Conservation (phyloP, 192 early-diverging fungal genomes). For the Backusella tuberculispora region DNA sequence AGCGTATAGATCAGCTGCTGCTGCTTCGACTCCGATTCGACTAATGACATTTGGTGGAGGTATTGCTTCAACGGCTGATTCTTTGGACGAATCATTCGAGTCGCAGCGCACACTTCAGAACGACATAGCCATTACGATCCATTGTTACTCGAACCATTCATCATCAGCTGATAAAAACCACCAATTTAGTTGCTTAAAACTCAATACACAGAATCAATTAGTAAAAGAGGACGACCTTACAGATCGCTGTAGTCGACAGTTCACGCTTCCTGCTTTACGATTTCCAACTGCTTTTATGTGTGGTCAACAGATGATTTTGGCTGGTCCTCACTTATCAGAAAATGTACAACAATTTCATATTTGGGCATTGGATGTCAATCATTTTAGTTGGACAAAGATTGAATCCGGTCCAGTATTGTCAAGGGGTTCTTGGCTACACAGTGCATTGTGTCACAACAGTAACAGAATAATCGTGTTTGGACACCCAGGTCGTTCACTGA, state of each 20-base stretch:
- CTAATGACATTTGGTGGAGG: not conserved
- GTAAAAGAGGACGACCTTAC: slow-evolving; percentile 67
- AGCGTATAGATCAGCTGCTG: slow-evolving; percentile 74
- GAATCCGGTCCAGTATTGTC: slow-evolving; percentile 68
- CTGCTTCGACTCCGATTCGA: slow-evolving; percentile 47
- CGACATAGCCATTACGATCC: slow-evolving; percentile 26
- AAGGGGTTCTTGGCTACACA: slow-evolving; percentile 76
- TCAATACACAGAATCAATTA: slow-evolving; percentile 50
- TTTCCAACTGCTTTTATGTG: slow-evolving; percentile 72
- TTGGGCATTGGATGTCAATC: slow-evolving; percentile 67
- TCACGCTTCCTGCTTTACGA: slow-evolving; percentile 69
- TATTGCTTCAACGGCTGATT: not conserved
- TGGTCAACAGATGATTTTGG: slow-evolving; percentile 66
- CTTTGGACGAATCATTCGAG: not conserved
- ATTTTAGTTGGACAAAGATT: slow-evolving; percentile 65
- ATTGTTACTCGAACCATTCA: slow-evolving; percentile 78
- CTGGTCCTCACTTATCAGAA: slow-evolving; percentile 71
- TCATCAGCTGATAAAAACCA: slow-evolving; percentile 51
- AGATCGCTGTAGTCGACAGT: slow-evolving; percentile 53
- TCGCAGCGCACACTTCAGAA: not conserved
- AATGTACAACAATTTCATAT: slow-evolving; percentile 67
- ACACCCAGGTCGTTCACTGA: slow-evolving; percentile 64
- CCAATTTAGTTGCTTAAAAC: slow-evolving; percentile 62
- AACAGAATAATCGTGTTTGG: slow-evolving; percentile 75
- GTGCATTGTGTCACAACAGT: slow-evolving; percentile 60